Conservation (phyloP, 164 flowering plant genomes). For the Brasenia schreberi region DNA sequence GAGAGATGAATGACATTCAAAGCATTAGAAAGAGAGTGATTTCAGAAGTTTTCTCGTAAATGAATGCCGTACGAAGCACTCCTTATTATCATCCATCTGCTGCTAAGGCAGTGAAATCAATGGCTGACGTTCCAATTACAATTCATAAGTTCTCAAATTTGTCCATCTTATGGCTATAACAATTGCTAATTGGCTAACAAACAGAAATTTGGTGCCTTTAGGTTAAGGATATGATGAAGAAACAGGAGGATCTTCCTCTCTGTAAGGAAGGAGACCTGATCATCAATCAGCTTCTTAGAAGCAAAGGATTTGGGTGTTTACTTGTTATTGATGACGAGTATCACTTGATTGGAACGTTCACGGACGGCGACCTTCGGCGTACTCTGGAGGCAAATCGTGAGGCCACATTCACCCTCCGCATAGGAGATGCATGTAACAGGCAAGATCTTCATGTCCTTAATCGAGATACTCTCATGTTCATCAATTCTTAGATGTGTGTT, state of each 20-base stretch:
- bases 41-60: neutral
- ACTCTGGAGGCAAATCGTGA: constrained; percentile 87
- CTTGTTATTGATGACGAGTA: constrained; percentile 61
- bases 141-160: too few species aligned
- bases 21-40: neutral
- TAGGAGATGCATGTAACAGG: constrained; percentile 97
- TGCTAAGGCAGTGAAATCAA: too few species aligned
- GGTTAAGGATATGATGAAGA: constrained; percentile 98
- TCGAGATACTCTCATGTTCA: neutral
- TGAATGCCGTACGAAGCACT: neutral
- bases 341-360: constrained; percentile 84
- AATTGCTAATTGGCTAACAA: too few species aligned
- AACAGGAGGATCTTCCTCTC: constrained; percentile 82
- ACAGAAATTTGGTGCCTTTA: constrained; percentile 4
- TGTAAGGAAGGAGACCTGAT: constrained; percentile 87
- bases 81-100: too few species aligned
- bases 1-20: too few species aligned
- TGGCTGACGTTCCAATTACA: too few species aligned
- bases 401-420: constrained; percentile 87
- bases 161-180: too few species aligned
- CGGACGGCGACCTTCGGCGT: constrained; percentile 92
- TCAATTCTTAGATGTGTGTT: neutral
- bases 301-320: constrained; percentile 97
- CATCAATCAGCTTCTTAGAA: constrained; percentile 93
- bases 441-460: constrained; percentile 7